A percentile compares a stretch with the other conserved stretches of the same genome.
Conservation (phyloP, 768 basidiomycete genomes). For the Suillus bovinus region DNA sequence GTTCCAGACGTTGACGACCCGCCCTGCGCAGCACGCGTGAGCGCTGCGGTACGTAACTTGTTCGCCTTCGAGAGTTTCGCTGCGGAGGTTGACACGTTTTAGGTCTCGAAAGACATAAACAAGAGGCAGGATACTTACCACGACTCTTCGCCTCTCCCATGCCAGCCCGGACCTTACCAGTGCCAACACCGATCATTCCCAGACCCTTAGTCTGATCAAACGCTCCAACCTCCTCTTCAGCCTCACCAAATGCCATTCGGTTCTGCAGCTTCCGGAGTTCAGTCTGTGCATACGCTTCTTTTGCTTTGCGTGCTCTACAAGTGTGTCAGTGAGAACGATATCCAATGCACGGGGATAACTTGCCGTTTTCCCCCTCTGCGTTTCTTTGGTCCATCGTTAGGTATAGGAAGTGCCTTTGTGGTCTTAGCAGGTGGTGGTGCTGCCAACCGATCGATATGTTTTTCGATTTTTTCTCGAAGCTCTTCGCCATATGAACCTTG, state of each 20-base stretch:
- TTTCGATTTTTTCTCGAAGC: slow-evolving; percentile 87
- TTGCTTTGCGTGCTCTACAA: slow-evolving; percentile 90
- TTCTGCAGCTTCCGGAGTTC: slow-evolving; percentile 97
- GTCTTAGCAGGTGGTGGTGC: slow-evolving; percentile 95
- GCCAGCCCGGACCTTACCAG: slow-evolving; percentile 88
- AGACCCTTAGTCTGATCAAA: slow-evolving; percentile 98
- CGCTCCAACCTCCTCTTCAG: slow-evolving; percentile 93
- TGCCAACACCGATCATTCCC: slow-evolving; percentile 90
- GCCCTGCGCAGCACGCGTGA: slow-evolving; percentile 70
- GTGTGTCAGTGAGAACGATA: slow-evolving; percentile 3
- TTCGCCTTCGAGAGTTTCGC: slow-evolving; percentile 97
- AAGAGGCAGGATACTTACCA: slow-evolving; percentile 52
- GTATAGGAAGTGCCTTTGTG: slow-evolving; percentile 89
- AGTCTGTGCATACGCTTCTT: slow-evolving; percentile 96
- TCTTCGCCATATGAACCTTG: slow-evolving; percentile 78
- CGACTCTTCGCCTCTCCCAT: slow-evolving; percentile 87
- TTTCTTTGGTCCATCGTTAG: slow-evolving; percentile 95
- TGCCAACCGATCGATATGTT: slow-evolving; percentile 86
- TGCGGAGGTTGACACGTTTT: slow-evolving; percentile 30
- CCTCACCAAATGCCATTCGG: slow-evolving; percentile 93
- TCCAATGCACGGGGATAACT: slow-evolving; percentile 18
- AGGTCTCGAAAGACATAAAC: background rate
- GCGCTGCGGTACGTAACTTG: slow-evolving; percentile 83
- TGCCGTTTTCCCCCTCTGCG: slow-evolving; percentile 94
- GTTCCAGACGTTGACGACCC: slow-evolving; percentile 69